Evolutionary conservation across 495 filamentous ascomycete genomes (phyloP), one percentile per base, ranked within the genome.

Genomic region (Xylaria curta): DNA sequence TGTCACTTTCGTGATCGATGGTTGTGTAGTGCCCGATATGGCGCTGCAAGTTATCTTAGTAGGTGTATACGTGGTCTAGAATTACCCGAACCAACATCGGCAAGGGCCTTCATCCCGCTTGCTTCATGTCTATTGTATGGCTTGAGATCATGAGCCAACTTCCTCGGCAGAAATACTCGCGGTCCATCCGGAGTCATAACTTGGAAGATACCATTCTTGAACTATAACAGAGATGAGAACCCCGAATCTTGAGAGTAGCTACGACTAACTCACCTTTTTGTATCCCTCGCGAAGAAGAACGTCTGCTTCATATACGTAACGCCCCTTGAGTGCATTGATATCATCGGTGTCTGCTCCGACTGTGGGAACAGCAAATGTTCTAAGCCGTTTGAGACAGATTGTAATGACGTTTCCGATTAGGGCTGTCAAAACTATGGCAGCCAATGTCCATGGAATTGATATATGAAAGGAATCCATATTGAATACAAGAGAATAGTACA

Each of bases 131-230:
- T 83, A 59, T 73, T 78, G 46, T 84, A 76, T 15, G 76, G 82
- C 68, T 85, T 87, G 60, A 86, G 73, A 60, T 87, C 85, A 66
- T 85, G 75, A 10, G 84, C 78, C 64, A 79, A 81, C 53, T 78
- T 81, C 19, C 83, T 83, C 36, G 85, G 82, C 13, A 87, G 73
- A 36, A 87, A 74, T 15, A 87, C 76, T 19, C 83, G 72, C 0
- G 80, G 80, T 10, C 73, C 72, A 40, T 75, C 76, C 0, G 76
- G 59, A 4, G 76, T 81, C 56, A 82, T 77, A 33, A 83, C 73
- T 62, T 86, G 85, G 67, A 85, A 86, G 15, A 81, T 79, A 64
- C 72, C 73, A 54, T 62, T 67, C 49, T 72, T 73, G 47, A 78
- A 78, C 76, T 78, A 38, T 33, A 28, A 56, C 6, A 4, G 54